phyloP scores from a whole-genome alignment of 768 basidiomycete genomes.

The Amanita pallidorosea region DNA sequence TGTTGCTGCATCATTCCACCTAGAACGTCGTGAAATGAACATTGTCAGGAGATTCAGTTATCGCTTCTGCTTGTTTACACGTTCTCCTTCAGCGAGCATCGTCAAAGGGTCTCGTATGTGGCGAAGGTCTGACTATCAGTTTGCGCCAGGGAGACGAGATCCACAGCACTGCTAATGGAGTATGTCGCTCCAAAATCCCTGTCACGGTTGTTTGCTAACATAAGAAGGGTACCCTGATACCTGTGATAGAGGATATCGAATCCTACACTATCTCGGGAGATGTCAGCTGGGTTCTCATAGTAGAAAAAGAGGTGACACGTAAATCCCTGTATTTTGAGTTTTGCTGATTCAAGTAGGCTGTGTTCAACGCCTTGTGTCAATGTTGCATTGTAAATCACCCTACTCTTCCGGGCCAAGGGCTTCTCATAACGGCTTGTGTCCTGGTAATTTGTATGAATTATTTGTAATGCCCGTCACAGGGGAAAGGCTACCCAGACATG shows the following conservation, averaged over 20 bases:
- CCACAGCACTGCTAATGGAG: conserved; percentile 47
- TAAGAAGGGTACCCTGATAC: conserved; percentile 64
- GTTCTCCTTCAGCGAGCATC: conserved; percentile 59
- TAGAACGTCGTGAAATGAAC: conserved; percentile 68
- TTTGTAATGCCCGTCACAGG: conserved; percentile 32
- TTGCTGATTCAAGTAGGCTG: conserved; percentile 46
- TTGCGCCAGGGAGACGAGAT: conserved; percentile 46
- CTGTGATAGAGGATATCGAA: conserved; percentile 60
- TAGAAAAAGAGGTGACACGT: conserved; percentile 81
- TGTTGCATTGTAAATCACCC: conserved; percentile 38
- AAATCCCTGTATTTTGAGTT: not conserved
- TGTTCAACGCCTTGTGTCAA: conserved; percentile 82
- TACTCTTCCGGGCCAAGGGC: conserved; percentile 47
- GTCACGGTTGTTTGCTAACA: not conserved
- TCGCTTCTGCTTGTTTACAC: not conserved
- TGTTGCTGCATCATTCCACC: conserved; percentile 69
- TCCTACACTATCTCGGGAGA: conserved; percentile 43
- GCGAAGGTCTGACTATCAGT: conserved; percentile 47
- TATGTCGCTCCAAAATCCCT: conserved; percentile 12
- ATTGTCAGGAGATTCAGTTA: conserved; percentile 39
- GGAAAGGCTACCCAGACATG: conserved; percentile 95
- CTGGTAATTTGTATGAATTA: not conserved
- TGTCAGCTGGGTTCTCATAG: conserved; percentile 69
- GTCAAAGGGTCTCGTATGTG: conserved; percentile 80
- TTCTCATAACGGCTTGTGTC: conserved; percentile 62